These are phyloP conservation scores for Sordariomycetes sp. DNA, from an alignment of 2,329 filamentous ascomycete species.

Conservation along the genomic window DNA sequence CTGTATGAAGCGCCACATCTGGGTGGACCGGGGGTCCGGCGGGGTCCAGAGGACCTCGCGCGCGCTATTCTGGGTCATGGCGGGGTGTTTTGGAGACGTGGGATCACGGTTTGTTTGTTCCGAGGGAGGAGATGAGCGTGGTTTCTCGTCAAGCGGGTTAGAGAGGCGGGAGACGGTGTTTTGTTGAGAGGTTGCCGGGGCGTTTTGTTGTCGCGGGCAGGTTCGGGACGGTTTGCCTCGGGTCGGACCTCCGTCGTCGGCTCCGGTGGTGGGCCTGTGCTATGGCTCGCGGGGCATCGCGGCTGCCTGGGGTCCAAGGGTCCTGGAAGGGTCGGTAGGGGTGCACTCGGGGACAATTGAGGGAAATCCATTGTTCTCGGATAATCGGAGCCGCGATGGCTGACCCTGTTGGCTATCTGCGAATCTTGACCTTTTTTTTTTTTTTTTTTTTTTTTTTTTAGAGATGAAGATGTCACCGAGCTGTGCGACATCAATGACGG, in stretches of 20 bases:
- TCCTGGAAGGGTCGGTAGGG: neutral
- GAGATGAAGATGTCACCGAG: no score
- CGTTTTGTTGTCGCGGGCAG: neutral
- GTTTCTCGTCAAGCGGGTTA: neutral
- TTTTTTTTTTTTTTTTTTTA: no score
- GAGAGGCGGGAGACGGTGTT: neutral
- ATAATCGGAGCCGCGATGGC: no score
- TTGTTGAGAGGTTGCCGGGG: neutral
- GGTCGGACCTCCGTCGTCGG: neutral
- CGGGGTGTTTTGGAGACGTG: neutral
- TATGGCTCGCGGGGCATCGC: neutral
- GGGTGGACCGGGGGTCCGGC: conserved; percentile 49
- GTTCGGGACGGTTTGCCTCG: conserved; percentile 1
- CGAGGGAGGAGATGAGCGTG: neutral
- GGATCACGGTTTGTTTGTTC: neutral
- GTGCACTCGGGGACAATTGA: neutral
- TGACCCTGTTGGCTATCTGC: no score
- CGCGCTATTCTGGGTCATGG: neutral
- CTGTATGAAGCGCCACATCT: conserved; percentile 60
- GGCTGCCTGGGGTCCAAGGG: neutral
- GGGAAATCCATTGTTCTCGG: neutral
- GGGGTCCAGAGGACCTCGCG: conserved; percentile 56
- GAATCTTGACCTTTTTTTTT: no score
- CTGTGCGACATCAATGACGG: no score
- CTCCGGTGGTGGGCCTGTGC: neutral